These are phyloP conservation scores for Fusarium equiseti DNA, from an alignment of 2,329 filamentous ascomycete species.

Conservation along the genomic window DNA sequence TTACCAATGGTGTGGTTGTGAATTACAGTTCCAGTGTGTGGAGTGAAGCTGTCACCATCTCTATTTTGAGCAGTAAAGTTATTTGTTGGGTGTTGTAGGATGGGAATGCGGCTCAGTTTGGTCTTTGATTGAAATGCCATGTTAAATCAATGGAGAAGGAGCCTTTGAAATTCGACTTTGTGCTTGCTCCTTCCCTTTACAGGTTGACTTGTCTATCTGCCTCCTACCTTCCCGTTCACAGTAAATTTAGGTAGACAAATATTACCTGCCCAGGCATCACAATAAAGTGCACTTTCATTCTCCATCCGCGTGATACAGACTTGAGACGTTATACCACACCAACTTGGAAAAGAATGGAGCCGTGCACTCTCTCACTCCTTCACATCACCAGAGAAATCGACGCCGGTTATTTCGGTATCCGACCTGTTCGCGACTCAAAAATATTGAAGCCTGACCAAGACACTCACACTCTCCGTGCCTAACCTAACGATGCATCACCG, in stretches of 20 bases:
- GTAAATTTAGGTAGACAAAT: neutral
- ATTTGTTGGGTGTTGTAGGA: constrained; percentile 6
- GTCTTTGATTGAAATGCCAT: neutral
- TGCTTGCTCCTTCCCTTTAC: constrained; percentile 10
- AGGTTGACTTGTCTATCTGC: constrained; percentile 18
- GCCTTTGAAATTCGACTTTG: neutral
- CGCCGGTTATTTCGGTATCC: constrained; percentile 16
- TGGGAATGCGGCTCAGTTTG: neutral
- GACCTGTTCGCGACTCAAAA: constrained; percentile 17
- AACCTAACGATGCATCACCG: constrained; percentile 49
- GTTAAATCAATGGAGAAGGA: neutral
- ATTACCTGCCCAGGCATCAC: neutral
- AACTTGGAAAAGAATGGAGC: constrained; percentile 14
- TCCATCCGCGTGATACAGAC: constrained; percentile 23
- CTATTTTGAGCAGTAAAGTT: constrained; percentile 1
- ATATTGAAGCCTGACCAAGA: constrained; percentile 44
- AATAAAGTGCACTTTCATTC: neutral
- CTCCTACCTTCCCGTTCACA: neutral
- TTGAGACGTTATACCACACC: constrained; percentile 8
- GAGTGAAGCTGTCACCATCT: constrained; percentile 20
- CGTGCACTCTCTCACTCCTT: constrained; percentile 21
- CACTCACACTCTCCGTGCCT: constrained; percentile 40
- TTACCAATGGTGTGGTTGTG: constrained; percentile 16
- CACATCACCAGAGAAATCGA: constrained; percentile 17
- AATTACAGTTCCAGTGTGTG: neutral